phyloP scores from a whole-genome alignment of 2,329 filamentous ascomycete genomes.

The Dothistroma pini region DNA sequence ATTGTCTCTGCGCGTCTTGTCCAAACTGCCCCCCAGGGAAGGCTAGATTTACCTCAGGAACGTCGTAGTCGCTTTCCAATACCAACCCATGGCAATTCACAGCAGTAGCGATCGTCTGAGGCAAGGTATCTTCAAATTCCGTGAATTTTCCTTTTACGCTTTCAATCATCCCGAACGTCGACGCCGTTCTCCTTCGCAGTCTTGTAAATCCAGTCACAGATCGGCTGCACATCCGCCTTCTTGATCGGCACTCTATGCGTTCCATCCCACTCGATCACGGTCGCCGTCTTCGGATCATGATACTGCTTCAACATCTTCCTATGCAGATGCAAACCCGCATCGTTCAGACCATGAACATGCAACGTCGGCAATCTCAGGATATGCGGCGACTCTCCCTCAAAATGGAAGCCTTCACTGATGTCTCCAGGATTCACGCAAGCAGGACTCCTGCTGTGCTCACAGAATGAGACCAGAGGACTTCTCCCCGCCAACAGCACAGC shows the following conservation, averaged over 20 bases:
- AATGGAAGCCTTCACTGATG: conserved; percentile 46
- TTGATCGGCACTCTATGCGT: conserved; percentile 69
- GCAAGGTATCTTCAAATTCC: background rate
- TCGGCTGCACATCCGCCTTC: conserved; percentile 57
- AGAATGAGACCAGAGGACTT: conserved; percentile 56
- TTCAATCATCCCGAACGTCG: background rate
- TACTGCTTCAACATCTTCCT: conserved; percentile 55
- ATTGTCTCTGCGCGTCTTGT: background rate
- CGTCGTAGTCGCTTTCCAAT: background rate
- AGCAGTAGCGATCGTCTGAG: background rate
- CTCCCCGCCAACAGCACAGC: conserved; percentile 61
- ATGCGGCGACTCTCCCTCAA: conserved; percentile 44
- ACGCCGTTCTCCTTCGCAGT: conserved; percentile 51
- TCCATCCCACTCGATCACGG: conserved; percentile 69
- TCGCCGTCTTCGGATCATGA: conserved; percentile 53
- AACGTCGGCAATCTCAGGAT: conserved; percentile 57
- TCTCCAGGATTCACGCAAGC: conserved; percentile 41
- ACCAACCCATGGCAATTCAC: background rate
- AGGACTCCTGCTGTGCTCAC: conserved; percentile 36
- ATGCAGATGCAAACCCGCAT: conserved; percentile 59
- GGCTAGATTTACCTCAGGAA: background rate
- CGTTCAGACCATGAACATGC: conserved; percentile 63
- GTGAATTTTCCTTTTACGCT: background rate
- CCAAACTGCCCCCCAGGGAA: background rate
- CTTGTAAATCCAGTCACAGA: conserved; percentile 52